Base-by-base conservation (phyloP, 2,329 filamentous ascomycete species). In the Fusarium lateritium region DNA sequence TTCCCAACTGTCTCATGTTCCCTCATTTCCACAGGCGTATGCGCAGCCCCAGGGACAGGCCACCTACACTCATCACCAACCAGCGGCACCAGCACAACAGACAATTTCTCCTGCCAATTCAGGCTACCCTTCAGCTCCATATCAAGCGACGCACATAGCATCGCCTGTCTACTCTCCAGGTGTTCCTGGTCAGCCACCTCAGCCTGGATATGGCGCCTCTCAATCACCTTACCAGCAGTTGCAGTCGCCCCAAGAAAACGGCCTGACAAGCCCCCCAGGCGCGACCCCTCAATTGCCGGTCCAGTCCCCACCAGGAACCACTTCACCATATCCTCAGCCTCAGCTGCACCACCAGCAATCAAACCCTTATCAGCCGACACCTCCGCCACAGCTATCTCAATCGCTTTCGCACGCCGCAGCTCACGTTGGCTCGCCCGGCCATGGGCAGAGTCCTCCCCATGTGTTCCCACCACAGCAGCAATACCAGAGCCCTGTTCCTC, bases 71-170 rank as follows among this genome's bases (percentile, higher is more conserved):
- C 40, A 62, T 21, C 44, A 71, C 38, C 15, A 40, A 10, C 34
- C 58, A 3, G 38, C 49, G 6, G 59, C 56, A 13, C 36, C 64
- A 2, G 46, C 34, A 6, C 56, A 56, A 5, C 62, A 73, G 13
- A 43, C 17, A 8, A 21, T 26, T 8, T 53, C 57, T 31, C 52
- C 53, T 7, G 17, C 40, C 4, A 44, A 28, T 13, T 10, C 43
- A 8, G 38, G 44, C 9, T 53, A 67, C 9, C 26, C 39, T 13
- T 17, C 52, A 2, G 13, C 45, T 28, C 38, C 66, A 17, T 58
- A 67, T 24, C 65, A 67, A 15, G 17, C 44, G 6, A 36, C 45
- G 4, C 57, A 38, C 21, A 36, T 31, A 11, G 24, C 24, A 5
- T 21, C 59, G 3, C 28, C 55, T 7, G 3, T 6, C 7, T 45